phyloP scores from a whole-genome alignment of 352 stramenopile genomes.

The Salisapilia sapeloensis region DNA sequence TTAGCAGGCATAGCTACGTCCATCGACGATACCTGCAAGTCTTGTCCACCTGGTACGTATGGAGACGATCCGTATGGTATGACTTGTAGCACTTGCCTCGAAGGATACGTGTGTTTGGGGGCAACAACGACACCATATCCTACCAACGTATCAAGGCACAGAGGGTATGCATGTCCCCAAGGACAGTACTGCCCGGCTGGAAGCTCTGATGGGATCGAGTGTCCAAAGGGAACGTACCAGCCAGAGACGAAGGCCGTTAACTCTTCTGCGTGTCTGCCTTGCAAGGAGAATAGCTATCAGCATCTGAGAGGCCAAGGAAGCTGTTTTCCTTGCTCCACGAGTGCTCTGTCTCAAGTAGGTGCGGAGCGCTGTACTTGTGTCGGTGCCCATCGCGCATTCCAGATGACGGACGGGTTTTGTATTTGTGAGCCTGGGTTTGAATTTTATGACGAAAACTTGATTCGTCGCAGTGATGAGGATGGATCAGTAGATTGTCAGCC shows the following conservation, averaged over 20 bases:
- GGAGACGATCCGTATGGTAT: slow-evolving; percentile 66
- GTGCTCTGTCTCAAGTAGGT: slow-evolving; percentile 28
- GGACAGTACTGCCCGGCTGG: slow-evolving; percentile 63
- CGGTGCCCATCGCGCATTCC: slow-evolving; percentile 80
- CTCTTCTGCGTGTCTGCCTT: slow-evolving; percentile 36
- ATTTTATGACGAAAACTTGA: slow-evolving; percentile 79
- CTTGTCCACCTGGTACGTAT: slow-evolving; percentile 62
- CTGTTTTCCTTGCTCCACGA: slow-evolving; percentile 82
- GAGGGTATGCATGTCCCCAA: slow-evolving; percentile 70
- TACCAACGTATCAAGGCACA: slow-evolving; percentile 45
- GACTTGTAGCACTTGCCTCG: slow-evolving; percentile 39
- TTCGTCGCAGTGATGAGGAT: slow-evolving; percentile 69
- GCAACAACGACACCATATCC: too few species aligned
- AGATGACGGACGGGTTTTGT: slow-evolving; percentile 82
- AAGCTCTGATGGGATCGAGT: slow-evolving; percentile 30
- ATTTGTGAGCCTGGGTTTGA: slow-evolving; percentile 85
- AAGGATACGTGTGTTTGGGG: slow-evolving; percentile 77
- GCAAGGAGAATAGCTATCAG: slow-evolving; percentile 67
- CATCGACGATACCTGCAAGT: slow-evolving; percentile 38
- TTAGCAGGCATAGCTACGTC: slow-evolving; percentile 26
- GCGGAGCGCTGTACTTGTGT: slow-evolving; percentile 65
- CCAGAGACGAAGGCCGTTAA: slow-evolving; percentile 21
- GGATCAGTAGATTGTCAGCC: slow-evolving; percentile 83
- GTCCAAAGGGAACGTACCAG: slow-evolving; percentile 70
- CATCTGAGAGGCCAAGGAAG: slow-evolving; percentile 28